Conservation (phyloP, 352 stramenopile genomes). For the Phytophthora aleatoria region DNA sequence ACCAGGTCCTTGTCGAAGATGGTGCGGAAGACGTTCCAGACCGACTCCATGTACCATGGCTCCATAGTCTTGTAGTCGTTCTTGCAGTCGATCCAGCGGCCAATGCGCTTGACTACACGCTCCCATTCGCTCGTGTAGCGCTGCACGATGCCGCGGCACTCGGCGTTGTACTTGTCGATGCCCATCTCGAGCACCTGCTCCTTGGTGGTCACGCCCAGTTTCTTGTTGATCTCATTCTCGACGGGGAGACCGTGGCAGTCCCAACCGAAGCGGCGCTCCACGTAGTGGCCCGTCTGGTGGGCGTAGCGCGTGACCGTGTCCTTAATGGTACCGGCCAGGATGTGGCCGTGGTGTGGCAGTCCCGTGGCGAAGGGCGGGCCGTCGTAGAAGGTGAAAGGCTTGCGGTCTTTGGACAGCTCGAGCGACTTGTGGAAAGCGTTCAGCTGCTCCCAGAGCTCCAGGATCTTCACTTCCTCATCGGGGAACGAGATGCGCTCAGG, state of each 20-base stretch:
- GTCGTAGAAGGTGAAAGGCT: constrained; percentile 99
- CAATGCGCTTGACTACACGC: constrained; percentile 96
- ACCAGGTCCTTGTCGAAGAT: constrained; percentile 99
- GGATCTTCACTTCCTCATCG: constrained; percentile 79
- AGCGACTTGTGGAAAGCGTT: constrained; percentile 93
- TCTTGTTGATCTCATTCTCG: constrained; percentile 99
- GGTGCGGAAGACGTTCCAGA: constrained; percentile 99
- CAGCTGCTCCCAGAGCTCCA: constrained; percentile 85
- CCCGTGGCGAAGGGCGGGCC: constrained; percentile 99
- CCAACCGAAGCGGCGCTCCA: constrained; percentile 98
- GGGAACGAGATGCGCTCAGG: constrained; percentile 90
- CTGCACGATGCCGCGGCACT: constrained; percentile 97
- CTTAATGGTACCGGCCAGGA: constrained; percentile 99
- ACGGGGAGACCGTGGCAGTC: constrained; percentile 99
- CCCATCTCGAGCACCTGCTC: constrained; percentile 98
- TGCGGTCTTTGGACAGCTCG: constrained; percentile 90
- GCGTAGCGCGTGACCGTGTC: constrained; percentile 99
- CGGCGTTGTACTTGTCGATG: constrained; percentile 98
- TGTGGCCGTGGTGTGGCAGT: constrained; percentile 98
- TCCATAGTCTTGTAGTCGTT: constrained; percentile 99
- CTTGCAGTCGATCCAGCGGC: constrained; percentile 99
- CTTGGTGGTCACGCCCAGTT: constrained; percentile 96
- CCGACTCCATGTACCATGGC: constrained; percentile 99
- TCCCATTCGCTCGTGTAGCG: constrained; percentile 99
- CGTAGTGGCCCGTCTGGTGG: constrained; percentile 97